Evolutionary conservation across 83 land plant genomes (phyloP).

Genomic region (Larix sibirica): DNA sequence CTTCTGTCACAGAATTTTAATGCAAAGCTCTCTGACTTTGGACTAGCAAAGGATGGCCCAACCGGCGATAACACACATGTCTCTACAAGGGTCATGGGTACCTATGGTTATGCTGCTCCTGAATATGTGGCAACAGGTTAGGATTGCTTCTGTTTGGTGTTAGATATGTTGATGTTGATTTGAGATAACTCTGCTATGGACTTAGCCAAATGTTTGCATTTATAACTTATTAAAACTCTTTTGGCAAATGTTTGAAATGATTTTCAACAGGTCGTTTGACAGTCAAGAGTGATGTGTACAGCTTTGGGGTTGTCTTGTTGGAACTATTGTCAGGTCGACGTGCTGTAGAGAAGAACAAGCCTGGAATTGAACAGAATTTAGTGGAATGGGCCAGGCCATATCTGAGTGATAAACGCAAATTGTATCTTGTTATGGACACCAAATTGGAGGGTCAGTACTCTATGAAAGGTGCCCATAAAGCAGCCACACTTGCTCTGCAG

Average conservation of each 20-base stretch:
- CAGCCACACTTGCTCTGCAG: slow-evolving; percentile 26
- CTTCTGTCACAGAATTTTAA: slow-evolving; percentile 40
- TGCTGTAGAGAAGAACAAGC: slow-evolving; percentile 48
- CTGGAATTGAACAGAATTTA: slow-evolving; percentile 47
- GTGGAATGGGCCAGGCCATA: slow-evolving; percentile 67
- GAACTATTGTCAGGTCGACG: slow-evolving; percentile 58
- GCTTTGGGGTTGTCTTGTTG: slow-evolving; percentile 65
- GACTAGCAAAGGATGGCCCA: slow-evolving; percentile 63
- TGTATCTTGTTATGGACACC: slow-evolving; percentile 58
- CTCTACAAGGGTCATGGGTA: slow-evolving; percentile 63
- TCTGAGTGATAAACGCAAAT: slow-evolving; percentile 44
- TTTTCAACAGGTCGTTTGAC: slow-evolving; percentile 45
- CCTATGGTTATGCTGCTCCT: slow-evolving; percentile 64
- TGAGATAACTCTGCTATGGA: neutral
- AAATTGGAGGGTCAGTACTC: slow-evolving; percentile 44
- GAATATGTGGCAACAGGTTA: slow-evolving; percentile 63
- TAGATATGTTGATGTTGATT: neutral
- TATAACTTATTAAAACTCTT: neutral
- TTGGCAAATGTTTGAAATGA: neutral
- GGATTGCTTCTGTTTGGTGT: neutral
- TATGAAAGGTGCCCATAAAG: slow-evolving; percentile 28
- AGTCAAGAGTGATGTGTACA: slow-evolving; percentile 54
- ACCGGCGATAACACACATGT: slow-evolving; percentile 65
- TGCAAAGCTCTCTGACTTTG: slow-evolving; percentile 68
- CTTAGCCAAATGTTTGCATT: neutral